Base-by-base conservation (phyloP, 371 early-diverging fungal species). In the Mortierella sp. region DNA sequence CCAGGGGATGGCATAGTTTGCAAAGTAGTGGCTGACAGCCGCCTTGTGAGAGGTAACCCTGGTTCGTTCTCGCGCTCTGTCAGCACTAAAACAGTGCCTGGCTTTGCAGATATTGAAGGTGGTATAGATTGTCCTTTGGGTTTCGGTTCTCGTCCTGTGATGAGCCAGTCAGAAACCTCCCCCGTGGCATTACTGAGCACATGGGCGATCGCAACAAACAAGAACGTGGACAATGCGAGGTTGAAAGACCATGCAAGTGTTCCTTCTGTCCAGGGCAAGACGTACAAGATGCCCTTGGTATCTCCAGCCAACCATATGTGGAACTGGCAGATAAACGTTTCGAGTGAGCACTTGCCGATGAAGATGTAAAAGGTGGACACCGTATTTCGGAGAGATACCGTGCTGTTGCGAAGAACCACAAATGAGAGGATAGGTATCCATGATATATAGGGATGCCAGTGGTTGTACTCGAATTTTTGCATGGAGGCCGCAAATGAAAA, bases 291-390 rank as follows among this genome's bases (percentile, higher is more conserved):
- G n/a, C 88, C 91, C 49, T 86, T 87, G 19, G 91, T 91, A 62
- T 92, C 92, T 13, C 83, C 88, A 3, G 89, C 92, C 38, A 93
- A 71, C 87, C 90, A 92, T 66, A 92, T 81, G 67, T 93, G 93
- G 78, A 88, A 92, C 79, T 93, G 93, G 18, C 91, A 87, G 66
- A 92, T 88, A 52, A 91, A 92, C 13, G 91, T 90, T 68, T 93
- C 93, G 18, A 93, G 72, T 6, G 89, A 89, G 59, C 86, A 85
- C 27, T 80, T 82, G 21, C 93, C 93, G 26, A 90, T 81, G 46
- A 84, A 87, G 7, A 81, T 54, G 73, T 83, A 90, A 54, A 86
- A 85, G 2, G 71, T 47, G 19, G 88, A 88, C 19, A 85, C 72
- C 12, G 82, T 83, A 45, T 82, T 76, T 6, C 91, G 82, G 38